phyloP scores from a whole-genome alignment of 108 stramenopile species.

The Seminavis robusta region DNA sequence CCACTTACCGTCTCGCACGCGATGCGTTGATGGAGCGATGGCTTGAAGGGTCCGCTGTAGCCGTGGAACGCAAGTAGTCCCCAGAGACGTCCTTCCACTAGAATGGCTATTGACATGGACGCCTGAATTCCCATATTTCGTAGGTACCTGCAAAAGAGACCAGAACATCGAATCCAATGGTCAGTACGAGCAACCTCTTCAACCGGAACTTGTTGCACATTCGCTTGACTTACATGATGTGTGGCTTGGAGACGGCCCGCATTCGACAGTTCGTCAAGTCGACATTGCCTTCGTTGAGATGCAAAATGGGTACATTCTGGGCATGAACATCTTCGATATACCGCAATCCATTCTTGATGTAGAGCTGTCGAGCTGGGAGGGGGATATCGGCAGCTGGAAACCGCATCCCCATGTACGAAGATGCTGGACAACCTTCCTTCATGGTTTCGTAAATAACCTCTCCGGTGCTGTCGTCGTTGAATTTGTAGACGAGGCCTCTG shows the following conservation, averaged over 20 bases:
- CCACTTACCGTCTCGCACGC: constrained; percentile 8
- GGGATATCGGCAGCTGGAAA: constrained; percentile 14
- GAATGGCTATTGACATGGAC: constrained; percentile 7
- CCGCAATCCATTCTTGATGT: constrained; percentile 9
- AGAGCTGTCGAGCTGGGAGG: constrained; percentile 7
- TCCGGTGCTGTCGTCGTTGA: constrained; percentile 16
- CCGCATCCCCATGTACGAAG: constrained; percentile 10
- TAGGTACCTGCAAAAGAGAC: no score
- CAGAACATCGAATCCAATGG: no score
- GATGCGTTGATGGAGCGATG: constrained; percentile 7
- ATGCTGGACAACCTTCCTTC: neutral
- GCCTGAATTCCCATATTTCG: constrained; percentile 6
- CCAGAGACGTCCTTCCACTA: constrained; percentile 4
- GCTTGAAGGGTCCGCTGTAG: constrained; percentile 1
- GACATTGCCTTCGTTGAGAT: neutral
- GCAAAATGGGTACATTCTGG: neutral
- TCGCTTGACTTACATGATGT: constrained; percentile 12
- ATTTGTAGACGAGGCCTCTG: constrained; percentile 12
- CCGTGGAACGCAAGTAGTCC: constrained; percentile 8
- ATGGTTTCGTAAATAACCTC: constrained; percentile 19
- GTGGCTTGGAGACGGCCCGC: constrained; percentile 4
- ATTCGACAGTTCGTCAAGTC: constrained; percentile 5
- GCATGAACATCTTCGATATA: constrained; percentile 6
- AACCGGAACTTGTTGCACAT: no score
- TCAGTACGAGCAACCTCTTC: no score